Percentiles rank a stretch among this genome's conserved stretches.
Evolutionary conservation across 176 grass and related monocot genomes (phyloP).

Genomic region (Hyparrhenia diplandra): DNA sequence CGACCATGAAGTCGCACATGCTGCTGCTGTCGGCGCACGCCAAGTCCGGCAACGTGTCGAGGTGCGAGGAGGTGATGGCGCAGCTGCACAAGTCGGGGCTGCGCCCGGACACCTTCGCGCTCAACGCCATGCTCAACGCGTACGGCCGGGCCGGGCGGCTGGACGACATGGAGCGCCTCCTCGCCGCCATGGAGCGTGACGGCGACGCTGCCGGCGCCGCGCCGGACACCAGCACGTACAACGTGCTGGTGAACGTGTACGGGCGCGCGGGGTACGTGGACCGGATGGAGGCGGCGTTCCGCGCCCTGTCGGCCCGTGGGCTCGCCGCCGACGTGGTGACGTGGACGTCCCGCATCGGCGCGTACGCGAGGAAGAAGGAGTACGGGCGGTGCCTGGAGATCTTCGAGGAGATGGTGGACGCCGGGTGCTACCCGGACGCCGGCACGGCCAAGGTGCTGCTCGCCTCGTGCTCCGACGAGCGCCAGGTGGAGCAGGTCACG

Average conservation of each 20-base stretch:
- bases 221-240: constrained; percentile 66
- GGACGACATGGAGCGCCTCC: constrained; percentile 81
- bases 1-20: constrained; percentile 97
- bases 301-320: constrained; percentile 18
- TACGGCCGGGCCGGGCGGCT: constrained; percentile 66
- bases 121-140: constrained; percentile 95
- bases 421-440: constrained; percentile 81
- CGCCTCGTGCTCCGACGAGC: constrained; percentile 66
- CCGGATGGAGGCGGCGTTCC: constrained; percentile 79
- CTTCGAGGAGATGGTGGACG: constrained; percentile 93
- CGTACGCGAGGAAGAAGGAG: constrained; percentile 73
- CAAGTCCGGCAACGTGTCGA: constrained; percentile 63
- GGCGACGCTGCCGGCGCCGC: neutral
- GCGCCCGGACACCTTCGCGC: constrained; percentile 60
- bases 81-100: constrained; percentile 87
- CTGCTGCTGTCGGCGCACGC: constrained; percentile 82
- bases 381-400: constrained; percentile 68
- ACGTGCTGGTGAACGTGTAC: constrained; percentile 77
- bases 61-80: constrained; percentile 80
- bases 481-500: constrained; percentile 66
- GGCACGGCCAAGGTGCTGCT: constrained; percentile 83
- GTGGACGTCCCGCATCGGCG: constrained; percentile 73
- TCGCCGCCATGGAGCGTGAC: constrained; percentile 52
- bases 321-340: constrained; percentile 80
- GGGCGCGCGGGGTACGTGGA: constrained; percentile 65